Evolutionary conservation across 2,329 filamentous ascomycete species (phyloP).

Genomic region (Ophioceras dolichostomum): DNA sequence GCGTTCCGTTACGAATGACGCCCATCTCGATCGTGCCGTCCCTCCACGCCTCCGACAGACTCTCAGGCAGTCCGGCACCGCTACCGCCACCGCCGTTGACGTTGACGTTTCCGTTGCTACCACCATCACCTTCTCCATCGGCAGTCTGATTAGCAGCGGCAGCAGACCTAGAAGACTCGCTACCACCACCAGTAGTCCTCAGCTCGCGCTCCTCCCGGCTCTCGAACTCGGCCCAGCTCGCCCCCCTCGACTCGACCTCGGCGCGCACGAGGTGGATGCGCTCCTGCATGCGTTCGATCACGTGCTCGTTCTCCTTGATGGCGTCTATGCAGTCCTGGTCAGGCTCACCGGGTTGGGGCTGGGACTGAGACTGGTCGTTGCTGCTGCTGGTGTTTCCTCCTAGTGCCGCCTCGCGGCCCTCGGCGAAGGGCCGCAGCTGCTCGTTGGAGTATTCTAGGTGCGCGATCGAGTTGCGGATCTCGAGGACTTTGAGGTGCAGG

Average conservation of each 20-base stretch:
- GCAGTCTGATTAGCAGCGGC: constrained; percentile 1
- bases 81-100: constrained; percentile 5
- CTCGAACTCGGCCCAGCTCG: constrained; percentile 44
- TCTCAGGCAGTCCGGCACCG: background rate
- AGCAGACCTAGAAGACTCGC: background rate
- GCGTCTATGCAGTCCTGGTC: constrained; percentile 65
- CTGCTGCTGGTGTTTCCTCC: constrained; percentile 11
- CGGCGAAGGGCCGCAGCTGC: constrained; percentile 57
- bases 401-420: constrained; percentile 26
- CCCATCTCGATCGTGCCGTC: constrained; percentile 54
- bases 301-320: constrained; percentile 57
- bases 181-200: background rate
- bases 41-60: constrained; percentile 35
- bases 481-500: constrained; percentile 63
- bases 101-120: background rate
- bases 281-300: constrained; percentile 56
- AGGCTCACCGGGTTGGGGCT: constrained; percentile 28
- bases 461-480: constrained; percentile 61
- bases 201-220: constrained; percentile 25
- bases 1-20: constrained; percentile 36
- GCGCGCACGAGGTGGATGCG: constrained; percentile 49
- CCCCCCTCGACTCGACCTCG: constrained; percentile 50
- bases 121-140: background rate
- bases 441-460: constrained; percentile 65
- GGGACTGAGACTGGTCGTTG: constrained; percentile 7